These are phyloP conservation scores for Umbellularia californica DNA, from an alignment of 164 flowering plant genomes.

Conservation along the genomic window DNA sequence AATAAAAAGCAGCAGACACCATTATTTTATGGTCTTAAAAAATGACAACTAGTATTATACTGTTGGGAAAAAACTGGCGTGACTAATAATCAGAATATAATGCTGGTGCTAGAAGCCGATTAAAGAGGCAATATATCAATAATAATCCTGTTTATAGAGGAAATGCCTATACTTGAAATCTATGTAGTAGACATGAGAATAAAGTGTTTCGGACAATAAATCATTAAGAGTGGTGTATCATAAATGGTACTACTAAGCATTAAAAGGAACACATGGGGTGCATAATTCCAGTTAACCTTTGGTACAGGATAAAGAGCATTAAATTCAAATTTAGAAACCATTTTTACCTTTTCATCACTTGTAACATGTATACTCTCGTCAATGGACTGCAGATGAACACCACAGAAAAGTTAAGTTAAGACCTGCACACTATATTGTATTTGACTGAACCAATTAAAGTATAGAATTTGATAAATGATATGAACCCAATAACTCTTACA, in stretches of 20 bases:
- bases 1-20: too few species aligned
- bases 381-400: conserved; percentile 58
- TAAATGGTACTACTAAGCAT: too few species aligned
- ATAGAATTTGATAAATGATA: too few species aligned
- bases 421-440: background rate
- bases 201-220: too few species aligned
- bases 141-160: background rate
- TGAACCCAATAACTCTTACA: too few species aligned
- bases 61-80: too few species aligned
- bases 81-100: too few species aligned
- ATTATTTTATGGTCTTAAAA: too few species aligned
- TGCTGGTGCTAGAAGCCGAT: background rate
- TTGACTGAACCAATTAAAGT: too few species aligned
- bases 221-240: background rate
- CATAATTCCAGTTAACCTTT: background rate
- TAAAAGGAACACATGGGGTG: background rate
- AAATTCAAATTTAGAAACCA: background rate
- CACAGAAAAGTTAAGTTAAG: background rate
- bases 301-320: background rate
- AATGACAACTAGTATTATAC: too few species aligned
- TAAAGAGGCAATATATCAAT: background rate
- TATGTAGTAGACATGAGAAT: background rate
- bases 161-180: background rate
- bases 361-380: conserved; percentile 75
- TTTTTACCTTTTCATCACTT: conserved; percentile 65